A percentile compares a stretch with the other conserved stretches of the same genome.
phyloP scores from a whole-genome alignment of 345 rosid genomes.

The Rhizophora mangle region DNA sequence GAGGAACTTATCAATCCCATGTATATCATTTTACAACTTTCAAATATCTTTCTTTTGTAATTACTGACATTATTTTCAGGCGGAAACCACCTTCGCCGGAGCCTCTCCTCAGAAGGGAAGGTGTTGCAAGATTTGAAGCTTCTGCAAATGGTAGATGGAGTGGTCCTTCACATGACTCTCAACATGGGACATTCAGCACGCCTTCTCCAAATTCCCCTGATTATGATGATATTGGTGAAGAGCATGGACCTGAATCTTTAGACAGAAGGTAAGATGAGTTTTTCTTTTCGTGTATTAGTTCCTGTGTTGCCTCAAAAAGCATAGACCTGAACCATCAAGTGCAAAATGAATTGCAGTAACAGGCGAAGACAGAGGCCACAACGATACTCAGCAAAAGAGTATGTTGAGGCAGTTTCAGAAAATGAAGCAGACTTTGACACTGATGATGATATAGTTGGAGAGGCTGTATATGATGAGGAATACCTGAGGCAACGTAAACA shows the following conservation, averaged over 20 bases:
- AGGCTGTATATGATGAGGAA: slow-evolving; percentile 96
- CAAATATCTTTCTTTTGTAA: too few species aligned
- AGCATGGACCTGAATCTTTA: slow-evolving; percentile 43
- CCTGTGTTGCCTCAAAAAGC: slow-evolving; percentile 2
- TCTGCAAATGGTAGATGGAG: slow-evolving; percentile 63
- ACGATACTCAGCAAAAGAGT: slow-evolving; percentile 78
- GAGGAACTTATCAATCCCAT: background rate
- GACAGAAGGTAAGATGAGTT: slow-evolving; percentile 64
- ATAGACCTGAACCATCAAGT: slow-evolving; percentile 2
- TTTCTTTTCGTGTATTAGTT: background rate
- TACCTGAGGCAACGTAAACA: slow-evolving; percentile 84
- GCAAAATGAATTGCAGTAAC: slow-evolving; percentile 41
- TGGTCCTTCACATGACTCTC: slow-evolving; percentile 44
- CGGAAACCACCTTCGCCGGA: slow-evolving; percentile 87
- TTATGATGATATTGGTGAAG: slow-evolving; percentile 66
- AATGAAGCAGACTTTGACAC: slow-evolving; percentile 78
- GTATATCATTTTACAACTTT: background rate
- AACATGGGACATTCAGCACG: slow-evolving; percentile 44
- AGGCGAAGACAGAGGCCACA: slow-evolving; percentile 86
- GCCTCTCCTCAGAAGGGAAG: slow-evolving; percentile 59
- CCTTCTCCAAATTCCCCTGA: slow-evolving; percentile 59
- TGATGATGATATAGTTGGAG: slow-evolving; percentile 99
- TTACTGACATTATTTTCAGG: slow-evolving; percentile 28
- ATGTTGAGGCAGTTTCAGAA: slow-evolving; percentile 83
- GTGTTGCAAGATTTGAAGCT: slow-evolving; percentile 57